phyloP scores from a whole-genome alignment of 768 basidiomycete genomes.

The Cystobasidium tubakii region DNA sequence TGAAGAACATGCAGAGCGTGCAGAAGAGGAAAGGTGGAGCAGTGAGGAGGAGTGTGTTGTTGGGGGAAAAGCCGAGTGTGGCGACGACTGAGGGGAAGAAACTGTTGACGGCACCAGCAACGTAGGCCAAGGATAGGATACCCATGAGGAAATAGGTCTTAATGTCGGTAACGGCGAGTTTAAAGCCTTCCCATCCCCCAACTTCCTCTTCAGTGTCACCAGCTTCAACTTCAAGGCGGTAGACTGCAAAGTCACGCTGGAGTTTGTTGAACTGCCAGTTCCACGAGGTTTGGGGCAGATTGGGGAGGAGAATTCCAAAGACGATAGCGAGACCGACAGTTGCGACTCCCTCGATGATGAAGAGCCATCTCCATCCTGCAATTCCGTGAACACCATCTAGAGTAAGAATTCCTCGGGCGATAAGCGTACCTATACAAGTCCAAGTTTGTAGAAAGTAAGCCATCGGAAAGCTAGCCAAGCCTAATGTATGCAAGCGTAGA shows the following conservation, averaged over 20 bases:
- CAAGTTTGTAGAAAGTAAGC: too few species aligned
- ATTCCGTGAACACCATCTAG: constrained; percentile 67
- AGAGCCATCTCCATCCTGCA: constrained; percentile 58
- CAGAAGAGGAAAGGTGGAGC: constrained; percentile 46
- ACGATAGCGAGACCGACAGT: constrained; percentile 55
- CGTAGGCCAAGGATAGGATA: constrained; percentile 27
- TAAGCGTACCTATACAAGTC: constrained; percentile 21
- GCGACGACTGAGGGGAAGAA: constrained; percentile 53
- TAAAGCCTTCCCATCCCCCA: constrained; percentile 16
- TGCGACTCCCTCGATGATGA: constrained; percentile 46
- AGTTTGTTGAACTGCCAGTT: constrained; percentile 42
- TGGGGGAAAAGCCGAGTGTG: constrained; percentile 46
- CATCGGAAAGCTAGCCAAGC: too few species aligned
- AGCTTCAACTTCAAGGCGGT: constrained; percentile 48
- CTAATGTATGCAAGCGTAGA: too few species aligned
- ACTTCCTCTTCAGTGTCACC: constrained; percentile 42
- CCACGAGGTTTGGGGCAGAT: constrained; percentile 54
- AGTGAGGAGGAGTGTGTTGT: constrained; percentile 46
- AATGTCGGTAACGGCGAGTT: constrained; percentile 39
- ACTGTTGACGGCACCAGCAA: constrained; percentile 24
- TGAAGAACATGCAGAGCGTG: constrained; percentile 39
- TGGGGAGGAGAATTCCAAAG: constrained; percentile 61
- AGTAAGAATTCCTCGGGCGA: constrained; percentile 55
- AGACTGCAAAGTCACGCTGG: constrained; percentile 47
- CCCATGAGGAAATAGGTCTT: constrained; percentile 60